phyloP scores from a whole-genome alignment of 1,139 yeast species.

The Candida tropicalis region DNA sequence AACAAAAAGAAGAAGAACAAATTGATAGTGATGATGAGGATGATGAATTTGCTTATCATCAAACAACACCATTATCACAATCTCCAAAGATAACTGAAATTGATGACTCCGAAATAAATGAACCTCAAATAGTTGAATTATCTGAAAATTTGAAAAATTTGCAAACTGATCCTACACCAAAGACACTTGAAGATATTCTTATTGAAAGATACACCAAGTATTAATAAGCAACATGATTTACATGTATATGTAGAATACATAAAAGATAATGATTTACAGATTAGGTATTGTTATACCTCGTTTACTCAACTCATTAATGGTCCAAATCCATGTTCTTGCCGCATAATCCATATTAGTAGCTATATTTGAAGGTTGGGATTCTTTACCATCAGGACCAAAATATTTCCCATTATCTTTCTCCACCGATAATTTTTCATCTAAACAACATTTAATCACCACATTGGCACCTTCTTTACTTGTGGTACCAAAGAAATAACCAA shows the following conservation, averaged over 20 bases:
- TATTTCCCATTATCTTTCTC: constrained; percentile 71
- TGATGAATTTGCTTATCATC: constrained; percentile 6
- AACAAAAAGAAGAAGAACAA: constrained; percentile 12
- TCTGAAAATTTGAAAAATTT: constrained; percentile 11
- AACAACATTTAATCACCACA: constrained; percentile 66
- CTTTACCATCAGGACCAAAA: constrained; percentile 61
- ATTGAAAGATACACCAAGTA: constrained; percentile 7
- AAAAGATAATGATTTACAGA: background rate
- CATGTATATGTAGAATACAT: background rate
- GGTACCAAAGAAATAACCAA: constrained; percentile 71
- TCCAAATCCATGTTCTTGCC: constrained; percentile 84
- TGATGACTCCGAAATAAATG: constrained; percentile 5
- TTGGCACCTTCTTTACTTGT: constrained; percentile 70
- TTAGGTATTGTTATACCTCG: constrained; percentile 37
- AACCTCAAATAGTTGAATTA: constrained; percentile 11
- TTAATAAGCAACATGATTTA: background rate
- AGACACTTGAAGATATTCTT: constrained; percentile 13
- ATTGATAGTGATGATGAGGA: constrained; percentile 11
- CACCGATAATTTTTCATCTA: constrained; percentile 52
- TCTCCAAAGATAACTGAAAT: constrained; percentile 11
- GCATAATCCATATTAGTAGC: constrained; percentile 66
- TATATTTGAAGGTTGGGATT: constrained; percentile 55
- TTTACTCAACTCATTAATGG: constrained; percentile 59
- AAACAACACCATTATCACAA: constrained; percentile 2
- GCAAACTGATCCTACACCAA: constrained; percentile 5